phyloP scores from a whole-genome alignment of 1,284 basidiomycete species.

The Moesziomyces parantarcticus region DNA sequence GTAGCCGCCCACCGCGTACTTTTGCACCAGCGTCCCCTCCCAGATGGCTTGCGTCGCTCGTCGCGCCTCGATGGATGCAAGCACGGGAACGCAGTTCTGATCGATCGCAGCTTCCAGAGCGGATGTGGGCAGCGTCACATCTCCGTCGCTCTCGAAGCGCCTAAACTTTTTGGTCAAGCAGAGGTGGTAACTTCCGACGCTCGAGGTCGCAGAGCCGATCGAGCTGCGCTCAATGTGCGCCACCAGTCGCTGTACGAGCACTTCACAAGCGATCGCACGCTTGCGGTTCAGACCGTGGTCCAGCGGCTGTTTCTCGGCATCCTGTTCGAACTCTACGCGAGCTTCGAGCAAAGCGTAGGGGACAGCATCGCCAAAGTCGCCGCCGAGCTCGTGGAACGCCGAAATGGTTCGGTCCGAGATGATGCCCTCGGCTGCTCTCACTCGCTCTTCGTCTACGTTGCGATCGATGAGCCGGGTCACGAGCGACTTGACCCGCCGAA shows the following conservation, averaged over 20 bases:
- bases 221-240: conserved; percentile 41
- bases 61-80: conserved; percentile 48
- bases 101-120: conserved; percentile 60
- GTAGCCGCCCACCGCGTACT: conserved; percentile 39
- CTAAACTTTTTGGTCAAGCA: conserved; percentile 56
- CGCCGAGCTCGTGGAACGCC: conserved; percentile 53
- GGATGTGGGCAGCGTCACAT: conserved; percentile 44
- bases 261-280: conserved; percentile 49
- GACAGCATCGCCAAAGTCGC: conserved; percentile 56
- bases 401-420: conserved; percentile 40
- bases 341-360: conserved; percentile 57
- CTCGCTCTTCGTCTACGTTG: conserved; percentile 51
- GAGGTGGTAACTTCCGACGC: conserved; percentile 22
- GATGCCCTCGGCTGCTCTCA: conserved; percentile 50
- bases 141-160: conserved; percentile 51
- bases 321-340: conserved; percentile 40
- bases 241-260: conserved; percentile 52
- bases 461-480: conserved; percentile 47
- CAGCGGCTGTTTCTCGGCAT: conserved; percentile 29
- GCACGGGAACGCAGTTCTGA: conserved; percentile 46
- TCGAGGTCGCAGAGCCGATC: conserved; percentile 16
- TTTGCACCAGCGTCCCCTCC: conserved; percentile 51
- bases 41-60: conserved; percentile 53
- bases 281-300: conserved; percentile 33
- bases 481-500: conserved; percentile 49